Percentiles rank a stretch among this genome's conserved stretches.
These are phyloP conservation scores for Rubia peregrina DNA, from an alignment of 305 asterid species.

Conservation along the genomic window DNA sequence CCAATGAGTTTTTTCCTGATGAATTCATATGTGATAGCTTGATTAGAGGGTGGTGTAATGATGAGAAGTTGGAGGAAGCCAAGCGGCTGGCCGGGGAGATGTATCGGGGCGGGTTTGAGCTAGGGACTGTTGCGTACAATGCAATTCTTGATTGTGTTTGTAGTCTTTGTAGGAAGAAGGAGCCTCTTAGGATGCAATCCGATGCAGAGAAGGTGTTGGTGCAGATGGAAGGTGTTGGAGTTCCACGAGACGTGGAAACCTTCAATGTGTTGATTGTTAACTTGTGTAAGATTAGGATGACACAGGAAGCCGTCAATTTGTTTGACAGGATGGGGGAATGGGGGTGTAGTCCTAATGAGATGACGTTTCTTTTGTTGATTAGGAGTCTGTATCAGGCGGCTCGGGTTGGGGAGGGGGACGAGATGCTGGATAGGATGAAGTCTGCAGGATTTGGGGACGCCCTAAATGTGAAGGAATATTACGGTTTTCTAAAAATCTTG, in stretches of 20 bases:
- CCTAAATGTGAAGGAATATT: slow-evolving; percentile 63
- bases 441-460: slow-evolving; percentile 68
- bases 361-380: slow-evolving; percentile 53
- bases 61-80: slow-evolving; percentile 65
- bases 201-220: slow-evolving; percentile 51
- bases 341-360: slow-evolving; percentile 65
- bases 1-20: slow-evolving; percentile 79
- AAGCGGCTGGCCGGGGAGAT: slow-evolving; percentile 62
- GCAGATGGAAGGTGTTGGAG: slow-evolving; percentile 68
- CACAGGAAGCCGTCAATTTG: slow-evolving; percentile 51
- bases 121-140: slow-evolving; percentile 55
- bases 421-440: slow-evolving; percentile 93
- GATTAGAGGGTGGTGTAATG: slow-evolving; percentile 72
- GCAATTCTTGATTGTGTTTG: slow-evolving; percentile 72
- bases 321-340: slow-evolving; percentile 56
- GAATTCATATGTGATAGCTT: slow-evolving; percentile 60
- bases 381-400: slow-evolving; percentile 93
- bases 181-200: slow-evolving; percentile 48
- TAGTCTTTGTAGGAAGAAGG: slow-evolving; percentile 64
- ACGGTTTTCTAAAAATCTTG: slow-evolving; percentile 58
- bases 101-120: slow-evolving; percentile 71
- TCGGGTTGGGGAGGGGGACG: slow-evolving; percentile 81
- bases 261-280: slow-evolving; percentile 66
- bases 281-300: slow-evolving; percentile 73
- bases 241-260: slow-evolving; percentile 68